Base-by-base conservation (phyloP, 768 basidiomycete species). In the Collybia nuda region DNA sequence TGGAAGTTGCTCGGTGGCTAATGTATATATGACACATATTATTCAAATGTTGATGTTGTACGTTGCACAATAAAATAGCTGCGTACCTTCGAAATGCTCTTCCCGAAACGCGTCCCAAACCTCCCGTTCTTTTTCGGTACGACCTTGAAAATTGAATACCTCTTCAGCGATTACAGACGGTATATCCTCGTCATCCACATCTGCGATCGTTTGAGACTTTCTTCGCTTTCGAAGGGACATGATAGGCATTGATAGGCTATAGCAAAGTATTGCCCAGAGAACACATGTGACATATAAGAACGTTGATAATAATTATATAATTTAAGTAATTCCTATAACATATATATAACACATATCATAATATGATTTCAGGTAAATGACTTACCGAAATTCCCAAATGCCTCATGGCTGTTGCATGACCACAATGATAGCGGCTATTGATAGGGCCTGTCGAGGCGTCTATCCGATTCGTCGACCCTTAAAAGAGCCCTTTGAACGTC, bases 1-100 rank as follows among this genome's bases (percentile, higher is more conserved):
- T 0, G 91, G 91, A 6, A 93, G 67, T 62, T 91, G 88, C 52
- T 90, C 88, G 45, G 92, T 75, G 42, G 85, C 90, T 93, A 26
- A 44, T 32, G 32, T 11, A 32, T 4, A 11, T 5, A 14, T 32
- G 14, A 5, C 32, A 32, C 14, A 11, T 6, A 9, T 32, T 32
- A 32, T 32, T 32, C 5, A 11, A 32, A 32, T 11, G 6, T 11
- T 32, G 14, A 32, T 11, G 3, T 14, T 14, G 7, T 32, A 32
- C 9, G 32, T 9, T 29, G 5, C 24, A 9, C 12, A 42, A 28
- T 14, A 42, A 28, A 26, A 15, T 26, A 26, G n/a, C 24, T 39
- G 54, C 74, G 43, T 38, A 86, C 90, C 80, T 78, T 91, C 90
- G 63, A 82, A 84, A 57, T 90, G 82, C 52, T 92, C 87, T 59